Evolutionary conservation across 306 rosid genomes (phyloP).

Genomic region (Calophaca sinica): DNA sequence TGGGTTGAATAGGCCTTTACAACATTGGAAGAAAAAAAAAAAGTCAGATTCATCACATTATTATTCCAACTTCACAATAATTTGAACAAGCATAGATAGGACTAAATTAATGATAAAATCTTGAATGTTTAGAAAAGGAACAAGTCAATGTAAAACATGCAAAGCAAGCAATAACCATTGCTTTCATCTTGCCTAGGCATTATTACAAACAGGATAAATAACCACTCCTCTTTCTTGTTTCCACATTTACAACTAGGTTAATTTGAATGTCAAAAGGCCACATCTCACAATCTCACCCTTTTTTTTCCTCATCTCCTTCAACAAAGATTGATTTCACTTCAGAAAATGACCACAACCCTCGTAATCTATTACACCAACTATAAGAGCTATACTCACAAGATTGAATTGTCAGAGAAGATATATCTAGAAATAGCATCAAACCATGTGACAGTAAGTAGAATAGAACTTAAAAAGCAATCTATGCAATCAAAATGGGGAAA

Average conservation of each 20-base stretch:
- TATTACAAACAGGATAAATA: conserved; percentile 1
- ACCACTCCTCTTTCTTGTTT: not conserved
- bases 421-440: not conserved
- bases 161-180: conserved; percentile 30
- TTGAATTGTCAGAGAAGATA: conserved; percentile 5
- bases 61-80: conserved; percentile 40
- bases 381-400: conserved; percentile 7
- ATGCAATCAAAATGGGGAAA: conserved; percentile 31
- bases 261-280: not conserved
- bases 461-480: conserved; percentile 22
- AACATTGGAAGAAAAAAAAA: conserved; percentile 30
- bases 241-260: not conserved
- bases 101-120: conserved; percentile 10
- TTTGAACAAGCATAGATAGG: conserved; percentile 23
- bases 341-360: conserved; percentile 24
- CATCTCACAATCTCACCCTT: too few species aligned
- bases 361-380: conserved; percentile 7
- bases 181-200: conserved; percentile 32
- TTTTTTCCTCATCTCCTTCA: not conserved
- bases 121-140: conserved; percentile 15
- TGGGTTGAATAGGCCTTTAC: conserved; percentile 64
- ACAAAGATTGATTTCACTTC: conserved; percentile 1
- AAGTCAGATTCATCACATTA: conserved; percentile 31
- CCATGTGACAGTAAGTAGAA: not conserved
- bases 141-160: conserved; percentile 7